Base-by-base conservation (phyloP, 768 basidiomycete species). In the Rossbeevera mucosa region DNA sequence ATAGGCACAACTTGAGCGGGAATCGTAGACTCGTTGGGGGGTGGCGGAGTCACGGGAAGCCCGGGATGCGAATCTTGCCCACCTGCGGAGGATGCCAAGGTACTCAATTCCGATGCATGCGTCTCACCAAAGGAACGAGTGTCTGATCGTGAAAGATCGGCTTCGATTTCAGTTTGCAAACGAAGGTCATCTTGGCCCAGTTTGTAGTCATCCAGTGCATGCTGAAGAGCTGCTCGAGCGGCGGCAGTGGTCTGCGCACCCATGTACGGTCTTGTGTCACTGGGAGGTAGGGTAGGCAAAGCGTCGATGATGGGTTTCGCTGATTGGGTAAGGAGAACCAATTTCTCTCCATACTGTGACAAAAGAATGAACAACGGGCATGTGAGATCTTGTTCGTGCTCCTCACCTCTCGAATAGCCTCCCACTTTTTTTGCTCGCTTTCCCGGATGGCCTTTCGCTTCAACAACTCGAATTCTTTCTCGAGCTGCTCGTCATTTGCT, bases 61-160 rank as follows among this genome's bases (percentile, higher is more conserved):
- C 65, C 66, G 18, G 72, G 70, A 51, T 72, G 69, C 44, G 56
- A 59, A 31, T 58, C 47, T 22, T 60, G 54, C 24, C 56, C 60
- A 5, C 58, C 51, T 21, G 63, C 56, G 0, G 65, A 63, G 12
- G 75, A 64, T 45, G 70, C 69, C 47, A 90, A 82, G 58, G 72
- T 76, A 16, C 78, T 77, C 30, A 93, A 75, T 69, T 92, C 91
- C 30, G 71, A 75, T 0, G 86, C 87, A 60, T 93, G 91, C 33
- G 83, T 91, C 68, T 86, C 87, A 18, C 91, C 91, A 63, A 93
- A 93, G 68, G 86, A 90, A 51, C 80, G 80, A 0, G 86, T 88
- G 61, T 92, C 86, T 4, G 85, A 85, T 54, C 84, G 75, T 53
- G 77, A 75, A 36, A 89, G 75, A 63, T 86, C 83, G 5, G 74